These are phyloP conservation scores for Arthrobotrys sinensis DNA, from an alignment of 2,329 filamentous ascomycete species.

Conservation along the genomic window DNA sequence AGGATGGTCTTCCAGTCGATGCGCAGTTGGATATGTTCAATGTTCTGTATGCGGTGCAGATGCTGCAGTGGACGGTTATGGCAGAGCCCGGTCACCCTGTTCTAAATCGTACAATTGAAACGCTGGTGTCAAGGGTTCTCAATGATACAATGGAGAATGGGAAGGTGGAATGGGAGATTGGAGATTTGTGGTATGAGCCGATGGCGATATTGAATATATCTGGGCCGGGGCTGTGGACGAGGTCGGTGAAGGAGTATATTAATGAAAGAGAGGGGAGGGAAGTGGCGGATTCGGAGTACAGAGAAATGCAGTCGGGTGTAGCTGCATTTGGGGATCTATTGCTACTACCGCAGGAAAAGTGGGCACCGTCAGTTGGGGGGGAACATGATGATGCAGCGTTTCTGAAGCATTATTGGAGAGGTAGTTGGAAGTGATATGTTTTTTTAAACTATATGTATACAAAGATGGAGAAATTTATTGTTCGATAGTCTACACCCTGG, in stretches of 20 bases:
- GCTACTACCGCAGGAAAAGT: constrained; percentile 18
- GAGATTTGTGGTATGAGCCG: constrained; percentile 35
- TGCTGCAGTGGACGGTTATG: constrained; percentile 45
- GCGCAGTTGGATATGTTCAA: constrained; percentile 22
- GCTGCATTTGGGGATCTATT: constrained; percentile 29
- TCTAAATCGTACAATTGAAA: constrained; percentile 38
- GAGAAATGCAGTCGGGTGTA: constrained; percentile 7
- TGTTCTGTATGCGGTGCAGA: constrained; percentile 31
- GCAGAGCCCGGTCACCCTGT: constrained; percentile 21
- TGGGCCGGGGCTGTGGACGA: constrained; percentile 40
- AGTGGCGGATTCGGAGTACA: constrained; percentile 30
- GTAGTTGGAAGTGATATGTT: constrained; percentile 40
- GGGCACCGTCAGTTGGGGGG: constrained; percentile 24
- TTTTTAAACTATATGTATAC: not conserved
- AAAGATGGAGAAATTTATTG: not conserved
- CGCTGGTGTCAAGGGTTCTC: constrained; percentile 16
- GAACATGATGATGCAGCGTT: not conserved
- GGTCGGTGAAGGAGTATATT: constrained; percentile 34
- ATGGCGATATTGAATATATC: constrained; percentile 30
- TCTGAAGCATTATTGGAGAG: constrained; percentile 41
- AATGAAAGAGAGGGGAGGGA: constrained; percentile 25
- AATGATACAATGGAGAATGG: constrained; percentile 26
- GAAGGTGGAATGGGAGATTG: constrained; percentile 11
- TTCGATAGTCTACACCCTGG: too few relatives aligned
- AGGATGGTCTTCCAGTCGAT: not conserved